Conservation (phyloP, 2,329 filamentous ascomycete species). For the Shiraia bambusicola region DNA sequence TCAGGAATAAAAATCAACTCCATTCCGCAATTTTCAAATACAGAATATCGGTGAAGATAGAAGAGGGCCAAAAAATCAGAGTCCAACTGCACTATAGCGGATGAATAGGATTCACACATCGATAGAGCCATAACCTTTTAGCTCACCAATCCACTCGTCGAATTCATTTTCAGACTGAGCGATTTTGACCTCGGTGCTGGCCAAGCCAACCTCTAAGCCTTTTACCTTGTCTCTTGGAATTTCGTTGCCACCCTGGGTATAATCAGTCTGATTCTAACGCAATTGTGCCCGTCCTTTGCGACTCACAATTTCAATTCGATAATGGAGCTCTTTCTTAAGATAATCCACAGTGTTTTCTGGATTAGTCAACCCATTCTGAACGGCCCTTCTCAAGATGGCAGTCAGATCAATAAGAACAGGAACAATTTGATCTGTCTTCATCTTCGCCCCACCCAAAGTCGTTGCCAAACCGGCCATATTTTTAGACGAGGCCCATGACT, state of each 20-base stretch:
- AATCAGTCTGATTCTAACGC: neutral
- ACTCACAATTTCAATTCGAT: slow-evolving; percentile 16
- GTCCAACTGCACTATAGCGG: no score
- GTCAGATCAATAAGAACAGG: slow-evolving; percentile 10
- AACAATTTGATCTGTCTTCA: slow-evolving; percentile 6
- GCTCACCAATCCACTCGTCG: slow-evolving; percentile 20
- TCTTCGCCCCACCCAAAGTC: slow-evolving; percentile 9
- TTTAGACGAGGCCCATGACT: slow-evolving; percentile 9
- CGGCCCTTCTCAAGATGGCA: slow-evolving; percentile 7
- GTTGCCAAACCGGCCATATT: slow-evolving; percentile 9
- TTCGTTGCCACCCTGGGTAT: slow-evolving; percentile 10
- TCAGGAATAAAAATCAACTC: neutral
- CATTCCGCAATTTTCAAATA: no score
- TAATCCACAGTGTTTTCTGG: slow-evolving; percentile 10
- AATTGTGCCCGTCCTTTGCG: neutral
- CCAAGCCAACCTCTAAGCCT: slow-evolving; percentile 12
- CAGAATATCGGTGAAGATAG: no score
- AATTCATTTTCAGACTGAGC: slow-evolving; percentile 17
- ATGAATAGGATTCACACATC: slow-evolving; percentile 1
- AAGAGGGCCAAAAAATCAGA: no score
- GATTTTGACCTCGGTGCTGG: slow-evolving; percentile 16
- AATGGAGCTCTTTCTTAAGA: slow-evolving; percentile 16
- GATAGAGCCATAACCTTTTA: slow-evolving; percentile 12
- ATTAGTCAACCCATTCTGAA: slow-evolving; percentile 4
- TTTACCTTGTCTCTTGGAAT: slow-evolving; percentile 13